phyloP scores from a whole-genome alignment of 345 rosid genomes.

The Clausena lansium region DNA sequence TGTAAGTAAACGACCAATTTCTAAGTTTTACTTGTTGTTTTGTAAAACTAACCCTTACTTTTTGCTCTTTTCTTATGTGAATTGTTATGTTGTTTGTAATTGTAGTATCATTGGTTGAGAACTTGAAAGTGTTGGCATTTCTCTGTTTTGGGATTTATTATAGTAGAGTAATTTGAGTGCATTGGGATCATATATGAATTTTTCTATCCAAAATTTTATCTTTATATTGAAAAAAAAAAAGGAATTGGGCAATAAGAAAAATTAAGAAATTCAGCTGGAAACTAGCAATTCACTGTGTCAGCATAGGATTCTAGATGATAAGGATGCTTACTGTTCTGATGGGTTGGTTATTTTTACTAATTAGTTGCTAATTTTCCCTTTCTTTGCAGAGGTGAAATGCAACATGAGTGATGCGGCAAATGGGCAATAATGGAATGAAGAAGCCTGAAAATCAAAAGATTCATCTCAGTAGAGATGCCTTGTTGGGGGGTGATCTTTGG shows the following conservation, averaged over 20 bases:
- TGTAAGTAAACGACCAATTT: not conserved
- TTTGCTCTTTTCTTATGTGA: not conserved
- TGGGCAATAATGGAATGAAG: slow-evolving; percentile 5
- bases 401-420: slow-evolving; percentile 13
- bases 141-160: not conserved
- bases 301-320: not conserved
- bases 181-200: not conserved
- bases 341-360: not conserved
- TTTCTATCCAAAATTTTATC: not conserved
- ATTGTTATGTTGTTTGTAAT: not conserved
- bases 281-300: not conserved
- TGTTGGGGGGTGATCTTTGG: slow-evolving; percentile 42
- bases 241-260: not conserved
- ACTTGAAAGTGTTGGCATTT: not conserved
- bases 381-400: slow-evolving; percentile 14
- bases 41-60: too few species aligned
- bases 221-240: not conserved
- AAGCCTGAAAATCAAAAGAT: slow-evolving; percentile 21
- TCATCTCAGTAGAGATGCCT: slow-evolving; percentile 16
- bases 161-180: not conserved
- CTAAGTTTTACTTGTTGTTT: not conserved
- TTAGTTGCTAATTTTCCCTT: not conserved
- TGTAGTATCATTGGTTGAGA: not conserved
- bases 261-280: not conserved
- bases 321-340: not conserved